Percentiles rank a stretch among this genome's conserved stretches.
These are phyloP conservation scores for Podosphaera leucotricha DNA, from an alignment of 2,329 filamentous ascomycete genomes.

Conservation along the genomic window DNA sequence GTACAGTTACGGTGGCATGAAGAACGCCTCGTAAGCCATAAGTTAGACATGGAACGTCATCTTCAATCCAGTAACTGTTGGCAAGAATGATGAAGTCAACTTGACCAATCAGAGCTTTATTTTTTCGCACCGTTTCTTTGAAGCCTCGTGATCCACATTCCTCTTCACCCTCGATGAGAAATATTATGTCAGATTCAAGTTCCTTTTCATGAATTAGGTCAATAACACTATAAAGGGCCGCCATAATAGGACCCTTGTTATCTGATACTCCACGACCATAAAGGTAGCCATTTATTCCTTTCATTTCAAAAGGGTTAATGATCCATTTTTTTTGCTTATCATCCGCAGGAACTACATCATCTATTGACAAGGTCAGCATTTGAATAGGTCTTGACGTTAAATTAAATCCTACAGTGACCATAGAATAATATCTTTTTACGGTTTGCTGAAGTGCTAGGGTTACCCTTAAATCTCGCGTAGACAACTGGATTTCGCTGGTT, in stretches of 20 bases:
- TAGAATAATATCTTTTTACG: conserved; percentile 88
- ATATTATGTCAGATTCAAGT: conserved; percentile 71
- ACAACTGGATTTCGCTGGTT: conserved; percentile 74
- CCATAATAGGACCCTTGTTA: conserved; percentile 90
- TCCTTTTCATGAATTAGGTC: conserved; percentile 68
- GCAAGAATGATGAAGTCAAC: conserved; percentile 89
- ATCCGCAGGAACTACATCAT: conserved; percentile 86
- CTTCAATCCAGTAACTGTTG: conserved; percentile 97
- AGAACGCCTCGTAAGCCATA: conserved; percentile 87
- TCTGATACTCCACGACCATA: conserved; percentile 94
- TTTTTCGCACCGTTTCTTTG: conserved; percentile 51
- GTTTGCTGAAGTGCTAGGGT: conserved; percentile 35
- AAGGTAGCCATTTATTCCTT: conserved; percentile 72
- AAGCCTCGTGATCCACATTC: conserved; percentile 87
- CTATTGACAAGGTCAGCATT: conserved; percentile 4
- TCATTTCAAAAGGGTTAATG: conserved; percentile 70
- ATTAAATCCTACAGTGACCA: conserved; percentile 42
- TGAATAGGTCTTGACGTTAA: background rate
- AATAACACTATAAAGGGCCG: conserved; percentile 79
- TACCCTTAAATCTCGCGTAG: conserved; percentile 66
- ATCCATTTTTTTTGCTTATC: conserved; percentile 64
- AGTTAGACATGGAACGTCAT: conserved; percentile 82
- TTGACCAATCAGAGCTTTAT: conserved; percentile 67
- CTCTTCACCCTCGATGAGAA: conserved; percentile 90
- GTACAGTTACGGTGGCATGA: conserved; percentile 72